These are phyloP conservation scores for Neurospora tetrasperma DNA, from an alignment of 495 filamentous ascomycete genomes.

Conservation along the genomic window DNA sequence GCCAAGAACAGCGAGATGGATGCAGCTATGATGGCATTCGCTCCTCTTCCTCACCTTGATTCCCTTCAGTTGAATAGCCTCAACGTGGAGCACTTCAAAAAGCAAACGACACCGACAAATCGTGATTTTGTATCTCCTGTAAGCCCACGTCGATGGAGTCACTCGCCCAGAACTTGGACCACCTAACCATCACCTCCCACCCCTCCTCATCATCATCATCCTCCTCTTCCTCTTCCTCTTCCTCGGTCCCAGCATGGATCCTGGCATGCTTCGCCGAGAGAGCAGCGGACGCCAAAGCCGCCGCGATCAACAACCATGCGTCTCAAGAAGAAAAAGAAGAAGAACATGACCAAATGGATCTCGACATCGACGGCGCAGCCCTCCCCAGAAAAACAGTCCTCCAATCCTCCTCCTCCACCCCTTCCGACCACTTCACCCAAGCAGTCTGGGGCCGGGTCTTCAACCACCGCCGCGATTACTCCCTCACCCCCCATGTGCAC, in stretches of 20 bases:
- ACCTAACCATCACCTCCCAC: neutral
- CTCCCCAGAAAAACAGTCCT: neutral
- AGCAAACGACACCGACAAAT: too few relatives aligned
- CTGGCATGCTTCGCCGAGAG: neutral
- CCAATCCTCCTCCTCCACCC: neutral
- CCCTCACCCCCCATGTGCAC: constrained; percentile 25
- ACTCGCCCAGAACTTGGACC: neutral
- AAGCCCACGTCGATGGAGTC: neutral
- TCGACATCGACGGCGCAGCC: too few relatives aligned
- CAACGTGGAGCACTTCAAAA: neutral
- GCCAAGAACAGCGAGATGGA: neutral
- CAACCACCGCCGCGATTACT: constrained; percentile 21
- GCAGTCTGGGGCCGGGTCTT: constrained; percentile 23
- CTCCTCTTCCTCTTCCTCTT: neutral
- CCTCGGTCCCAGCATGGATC: neutral
- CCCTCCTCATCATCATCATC: neutral
- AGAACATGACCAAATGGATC: neutral
- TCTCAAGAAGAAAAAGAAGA: neutral
- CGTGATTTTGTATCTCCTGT: too few relatives aligned
- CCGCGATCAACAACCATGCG: neutral
- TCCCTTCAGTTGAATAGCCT: too few relatives aligned
- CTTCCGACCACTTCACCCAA: neutral
- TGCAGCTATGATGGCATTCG: neutral
- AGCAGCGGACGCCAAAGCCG: neutral
- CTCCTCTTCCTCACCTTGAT: neutral